Evolutionary conservation across 805 yeast genomes (phyloP).

Genomic region (Grigorovia yakushimaensis): DNA sequence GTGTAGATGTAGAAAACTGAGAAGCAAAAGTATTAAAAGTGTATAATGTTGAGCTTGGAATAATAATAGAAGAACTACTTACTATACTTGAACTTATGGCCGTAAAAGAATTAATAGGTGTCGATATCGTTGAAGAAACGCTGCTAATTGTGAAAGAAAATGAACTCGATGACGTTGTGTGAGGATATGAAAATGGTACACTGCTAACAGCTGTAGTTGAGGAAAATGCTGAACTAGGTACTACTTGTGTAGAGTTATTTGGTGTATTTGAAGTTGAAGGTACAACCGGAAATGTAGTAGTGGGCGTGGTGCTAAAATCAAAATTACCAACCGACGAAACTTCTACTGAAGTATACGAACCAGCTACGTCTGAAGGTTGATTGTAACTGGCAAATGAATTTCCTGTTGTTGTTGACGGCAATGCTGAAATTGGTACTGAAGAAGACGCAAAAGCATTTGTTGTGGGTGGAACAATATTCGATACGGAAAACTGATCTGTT

Average conservation of each 20-base stretch:
- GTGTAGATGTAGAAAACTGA: not conserved
- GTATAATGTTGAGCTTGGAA: not conserved
- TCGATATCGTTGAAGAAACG: not conserved
- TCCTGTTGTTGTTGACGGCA: too few species aligned
- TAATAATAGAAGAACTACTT: not conserved
- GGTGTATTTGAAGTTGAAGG: too few species aligned
- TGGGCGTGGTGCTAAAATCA: not conserved
- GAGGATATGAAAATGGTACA: too few species aligned
- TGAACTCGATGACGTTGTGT: not conserved
- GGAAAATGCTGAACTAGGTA: too few species aligned
- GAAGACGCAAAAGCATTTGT: not conserved
- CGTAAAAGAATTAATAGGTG: not conserved
- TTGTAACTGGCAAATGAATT: not conserved
- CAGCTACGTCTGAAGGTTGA: too few species aligned
- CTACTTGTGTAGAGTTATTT: too few species aligned
- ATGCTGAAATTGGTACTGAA: not conserved
- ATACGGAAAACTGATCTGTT: not conserved
- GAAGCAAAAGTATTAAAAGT: not conserved
- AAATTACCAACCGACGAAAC: too few species aligned
- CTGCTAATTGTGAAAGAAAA: too few species aligned
- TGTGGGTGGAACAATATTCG: not conserved
- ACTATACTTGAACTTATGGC: not conserved
- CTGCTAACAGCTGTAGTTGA: too few species aligned
- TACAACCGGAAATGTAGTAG: too few species aligned
- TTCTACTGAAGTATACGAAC: too few species aligned